Base-by-base conservation (phyloP, 2,329 filamentous ascomycete species). In the Daldinia eschscholtzii region DNA sequence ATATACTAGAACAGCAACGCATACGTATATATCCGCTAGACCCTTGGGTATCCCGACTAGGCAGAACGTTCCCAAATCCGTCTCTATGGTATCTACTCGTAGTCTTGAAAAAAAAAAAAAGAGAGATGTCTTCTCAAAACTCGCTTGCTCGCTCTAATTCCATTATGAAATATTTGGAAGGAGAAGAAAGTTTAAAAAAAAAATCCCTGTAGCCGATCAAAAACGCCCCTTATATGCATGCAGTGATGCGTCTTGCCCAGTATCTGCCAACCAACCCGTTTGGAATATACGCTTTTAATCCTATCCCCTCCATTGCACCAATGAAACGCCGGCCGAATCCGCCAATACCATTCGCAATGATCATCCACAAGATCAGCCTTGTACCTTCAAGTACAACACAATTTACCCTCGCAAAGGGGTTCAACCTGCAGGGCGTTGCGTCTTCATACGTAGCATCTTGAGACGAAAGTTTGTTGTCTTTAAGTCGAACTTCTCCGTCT, bases 401-500 rank as follows among this genome's bases (percentile, higher is more conserved):
- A 35, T 35, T 35, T 35, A 35, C 33, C 33, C 6, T 39, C 12
- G 35, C 15, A 13, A 39, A 4, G 35, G 10, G 13, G 13, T 28
- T 44, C n/a, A 46, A 55, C 26, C 23, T 44, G 39, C 15, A 12
- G 30, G 1, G 20, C 46, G n/a, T 48, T 76, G 74, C 0, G 20
- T 20, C 61, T 48, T 75, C 46, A 63, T 59, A 28, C 70, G 72
- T 12, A 75, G n/a, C 7, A 44, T n/a, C 44, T 65, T 67, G 2
- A 73, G 12, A 9, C 48, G 33, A 6, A 76, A 57, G 9, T 0
- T 10, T 10, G 68, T 20, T 2, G 72, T 72, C 55, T 41, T 70
- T 4, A 20, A 5, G 61, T 86, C 81, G 58, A 82, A 87, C 52
- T 78, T 80, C 67, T 82, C 81, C 44, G 82, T 83, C 75, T 87